Conservation (phyloP, 495 filamentous ascomycete species). For the Bacidia rubella region DNA sequence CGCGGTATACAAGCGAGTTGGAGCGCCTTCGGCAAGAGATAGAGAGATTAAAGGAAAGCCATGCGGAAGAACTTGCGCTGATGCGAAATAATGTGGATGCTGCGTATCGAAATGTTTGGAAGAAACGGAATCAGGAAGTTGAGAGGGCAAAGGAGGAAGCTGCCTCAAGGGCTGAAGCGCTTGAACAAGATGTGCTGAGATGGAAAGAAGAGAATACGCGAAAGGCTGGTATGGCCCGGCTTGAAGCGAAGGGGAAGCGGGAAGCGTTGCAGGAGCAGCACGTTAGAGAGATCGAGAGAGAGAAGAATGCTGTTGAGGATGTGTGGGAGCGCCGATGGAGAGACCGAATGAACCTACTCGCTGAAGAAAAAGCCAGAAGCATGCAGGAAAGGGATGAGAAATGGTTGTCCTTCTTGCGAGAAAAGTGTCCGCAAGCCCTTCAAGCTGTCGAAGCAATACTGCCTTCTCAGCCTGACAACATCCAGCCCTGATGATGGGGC, state of each 20-base stretch:
- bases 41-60: not conserved
- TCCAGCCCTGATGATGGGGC: too few species aligned
- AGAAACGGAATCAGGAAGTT: conserved; percentile 13
- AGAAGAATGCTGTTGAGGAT: conserved; percentile 22
- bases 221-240: not conserved
- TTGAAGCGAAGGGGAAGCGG: conserved; percentile 1
- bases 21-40: conserved; percentile 7
- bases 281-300: conserved; percentile 13
- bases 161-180: conserved; percentile 9
- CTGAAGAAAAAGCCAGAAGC: conserved; percentile 16
- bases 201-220: not conserved
- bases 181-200: conserved; percentile 1
- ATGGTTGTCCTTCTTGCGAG: conserved; percentile 16
- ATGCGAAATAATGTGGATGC: conserved; percentile 17
- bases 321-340: conserved; percentile 23
- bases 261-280: conserved; percentile 1
- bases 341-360: conserved; percentile 16
- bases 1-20: conserved; percentile 14
- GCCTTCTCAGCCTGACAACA: not conserved
- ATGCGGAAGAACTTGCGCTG: conserved; percentile 16
- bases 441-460: conserved; percentile 4
- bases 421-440: conserved; percentile 14
- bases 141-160: conserved; percentile 14
- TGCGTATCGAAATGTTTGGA: conserved; percentile 18
- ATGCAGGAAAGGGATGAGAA: conserved; percentile 17